Percentiles rank a stretch among this genome's conserved stretches.
Conservation (phyloP, 2,329 filamentous ascomycete genomes). For the Claviceps monticola region DNA sequence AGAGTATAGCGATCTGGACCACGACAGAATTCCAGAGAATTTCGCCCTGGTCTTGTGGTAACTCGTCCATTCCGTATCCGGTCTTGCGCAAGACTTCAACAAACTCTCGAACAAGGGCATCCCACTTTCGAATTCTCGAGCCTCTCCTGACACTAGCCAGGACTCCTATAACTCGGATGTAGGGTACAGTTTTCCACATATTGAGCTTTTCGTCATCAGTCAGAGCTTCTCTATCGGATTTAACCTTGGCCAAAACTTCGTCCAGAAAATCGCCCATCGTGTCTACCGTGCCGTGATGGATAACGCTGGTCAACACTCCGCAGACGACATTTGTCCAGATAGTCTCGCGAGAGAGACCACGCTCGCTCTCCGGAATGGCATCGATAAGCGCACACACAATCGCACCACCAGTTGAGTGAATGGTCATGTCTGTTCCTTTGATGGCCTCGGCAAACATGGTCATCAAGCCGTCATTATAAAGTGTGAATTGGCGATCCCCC, state of each 20-base stretch:
- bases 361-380: slow-evolving; percentile 36
- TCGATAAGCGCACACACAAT: slow-evolving; percentile 39
- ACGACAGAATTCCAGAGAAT: slow-evolving; percentile 44
- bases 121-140: slow-evolving; percentile 60
- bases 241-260: slow-evolving; percentile 40
- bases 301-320: slow-evolving; percentile 65
- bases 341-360: slow-evolving; percentile 29
- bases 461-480: slow-evolving; percentile 84
- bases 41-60: slow-evolving; percentile 21
- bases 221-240: slow-evolving; percentile 21
- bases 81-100: slow-evolving; percentile 36
- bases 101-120: slow-evolving; percentile 42
- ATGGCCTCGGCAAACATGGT: slow-evolving; percentile 77
- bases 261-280: slow-evolving; percentile 58
- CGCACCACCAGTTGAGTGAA: slow-evolving; percentile 45
- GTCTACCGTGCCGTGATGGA: slow-evolving; percentile 66
- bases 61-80: slow-evolving; percentile 23
- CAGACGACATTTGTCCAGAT: slow-evolving; percentile 53
- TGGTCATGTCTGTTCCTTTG: slow-evolving; percentile 44
- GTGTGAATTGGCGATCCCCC: slow-evolving; percentile 42
- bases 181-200: slow-evolving; percentile 30
- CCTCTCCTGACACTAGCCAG: slow-evolving; percentile 72
- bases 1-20: slow-evolving; percentile 48
- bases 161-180: slow-evolving; percentile 50
- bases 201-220: slow-evolving; percentile 4